These are phyloP conservation scores for Rosa persica DNA, from an alignment of 306 rosid genomes.

Conservation along the genomic window DNA sequence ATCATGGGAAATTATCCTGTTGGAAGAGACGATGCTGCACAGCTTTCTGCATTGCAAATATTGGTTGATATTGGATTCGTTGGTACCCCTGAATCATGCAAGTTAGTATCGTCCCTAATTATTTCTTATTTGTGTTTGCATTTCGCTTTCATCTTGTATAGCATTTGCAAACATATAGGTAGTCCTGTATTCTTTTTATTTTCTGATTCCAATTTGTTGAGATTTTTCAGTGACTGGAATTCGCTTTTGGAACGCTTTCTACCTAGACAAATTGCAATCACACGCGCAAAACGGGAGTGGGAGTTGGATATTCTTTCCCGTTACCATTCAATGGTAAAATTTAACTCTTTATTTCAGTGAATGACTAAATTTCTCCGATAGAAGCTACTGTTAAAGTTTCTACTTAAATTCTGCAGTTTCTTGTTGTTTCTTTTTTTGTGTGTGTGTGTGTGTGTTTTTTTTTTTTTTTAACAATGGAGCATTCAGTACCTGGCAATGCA, in stretches of 20 bases:
- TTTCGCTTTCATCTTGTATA: constrained; percentile 11
- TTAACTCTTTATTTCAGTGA: constrained; percentile 4
- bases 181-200: not conserved
- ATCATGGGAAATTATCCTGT: constrained; percentile 90
- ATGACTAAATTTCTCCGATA: constrained; percentile 1
- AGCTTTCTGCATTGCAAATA: constrained; percentile 88
- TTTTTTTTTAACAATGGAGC: not conserved
- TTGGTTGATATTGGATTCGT: constrained; percentile 83
- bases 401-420: not conserved
- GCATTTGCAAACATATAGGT: not conserved
- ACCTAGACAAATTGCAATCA: constrained; percentile 91
- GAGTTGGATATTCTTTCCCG: constrained; percentile 91
- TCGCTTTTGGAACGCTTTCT: constrained; percentile 79
- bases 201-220: constrained; percentile 19
- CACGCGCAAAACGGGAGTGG: constrained; percentile 88
- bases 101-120: constrained; percentile 51
- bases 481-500: not conserved
- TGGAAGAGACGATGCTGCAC: constrained; percentile 92
- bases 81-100: constrained; percentile 72
- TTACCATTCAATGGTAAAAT: constrained; percentile 71
- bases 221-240: constrained; percentile 77
- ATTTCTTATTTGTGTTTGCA: constrained; percentile 16
- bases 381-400: not conserved
- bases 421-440: no score
- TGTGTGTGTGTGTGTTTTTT: no score